Evolutionary conservation across 768 basidiomycete species (phyloP).

Genomic region (Glaciozyma antarctica): DNA sequence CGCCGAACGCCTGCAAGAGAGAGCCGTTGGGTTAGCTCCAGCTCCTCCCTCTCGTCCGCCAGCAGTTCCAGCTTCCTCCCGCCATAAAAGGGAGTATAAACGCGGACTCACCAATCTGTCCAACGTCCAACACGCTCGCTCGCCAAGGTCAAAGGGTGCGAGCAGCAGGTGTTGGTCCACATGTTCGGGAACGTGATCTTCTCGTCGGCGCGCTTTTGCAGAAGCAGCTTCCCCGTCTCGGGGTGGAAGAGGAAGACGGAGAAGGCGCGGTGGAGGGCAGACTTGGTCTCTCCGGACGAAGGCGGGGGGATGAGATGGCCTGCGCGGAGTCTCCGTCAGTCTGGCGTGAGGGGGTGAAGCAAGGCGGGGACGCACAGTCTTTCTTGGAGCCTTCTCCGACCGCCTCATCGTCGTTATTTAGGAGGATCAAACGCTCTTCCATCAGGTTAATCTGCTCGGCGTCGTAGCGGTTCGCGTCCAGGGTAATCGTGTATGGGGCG

Average conservation of each 20-base stretch:
- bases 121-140: slow-evolving; percentile 79
- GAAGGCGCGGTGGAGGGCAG: slow-evolving; percentile 93
- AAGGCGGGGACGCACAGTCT: slow-evolving; percentile 53
- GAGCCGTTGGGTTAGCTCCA: neutral
- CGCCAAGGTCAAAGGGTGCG: slow-evolving; percentile 61
- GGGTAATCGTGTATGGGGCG: slow-evolving; percentile 18
- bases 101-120: slow-evolving; percentile 49
- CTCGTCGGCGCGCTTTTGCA: slow-evolving; percentile 92
- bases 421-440: slow-evolving; percentile 83
- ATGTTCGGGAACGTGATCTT: slow-evolving; percentile 99
- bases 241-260: slow-evolving; percentile 95
- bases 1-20: slow-evolving; percentile 57
- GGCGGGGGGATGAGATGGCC: slow-evolving; percentile 98
- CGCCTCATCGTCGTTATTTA: slow-evolving; percentile 73
- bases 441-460: slow-evolving; percentile 86
- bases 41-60: neutral
- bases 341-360: neutral
- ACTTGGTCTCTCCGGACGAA: slow-evolving; percentile 49
- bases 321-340: slow-evolving; percentile 37
- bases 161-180: slow-evolving; percentile 99
- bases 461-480: slow-evolving; percentile 78
- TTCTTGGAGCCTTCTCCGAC: slow-evolving; percentile 91
- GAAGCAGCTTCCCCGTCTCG: slow-evolving; percentile 78
- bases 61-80: neutral
- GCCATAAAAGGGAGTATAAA: too few species aligned